A percentile compares a stretch with the other conserved stretches of the same genome.
phyloP scores from a whole-genome alignment of 345 rosid species.

The Brassica cretica region DNA sequence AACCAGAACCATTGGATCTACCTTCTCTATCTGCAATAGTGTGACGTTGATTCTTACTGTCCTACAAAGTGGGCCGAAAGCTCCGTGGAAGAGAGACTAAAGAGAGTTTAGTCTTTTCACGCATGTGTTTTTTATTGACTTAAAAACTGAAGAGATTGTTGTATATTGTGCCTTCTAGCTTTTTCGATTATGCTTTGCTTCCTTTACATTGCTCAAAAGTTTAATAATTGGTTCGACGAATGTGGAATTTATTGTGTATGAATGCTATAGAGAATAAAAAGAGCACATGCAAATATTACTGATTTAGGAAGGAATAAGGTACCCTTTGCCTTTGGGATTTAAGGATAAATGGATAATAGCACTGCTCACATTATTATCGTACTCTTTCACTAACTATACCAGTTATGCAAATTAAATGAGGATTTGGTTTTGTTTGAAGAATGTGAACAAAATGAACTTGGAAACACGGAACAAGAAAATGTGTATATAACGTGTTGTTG shows the following conservation, averaged over 20 bases:
- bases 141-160: constrained; percentile 18
- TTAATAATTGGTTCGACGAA: constrained; percentile 37
- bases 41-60: constrained; percentile 35
- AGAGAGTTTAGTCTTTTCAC: constrained; percentile 61
- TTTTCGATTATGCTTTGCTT: not conserved
- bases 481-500: constrained; percentile 6
- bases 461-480: constrained; percentile 17
- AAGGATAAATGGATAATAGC: constrained; percentile 27
- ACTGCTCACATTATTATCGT: constrained; percentile 15
- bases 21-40: constrained; percentile 27
- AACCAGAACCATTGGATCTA: constrained; percentile 20
- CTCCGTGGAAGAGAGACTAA: constrained; percentile 21
- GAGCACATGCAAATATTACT: constrained; percentile 30
- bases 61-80: constrained; percentile 34
- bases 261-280: constrained; percentile 20
- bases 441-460: constrained; percentile 17
- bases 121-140: constrained; percentile 43
- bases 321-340: constrained; percentile 9
- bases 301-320: constrained; percentile 33
- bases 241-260: constrained; percentile 4
- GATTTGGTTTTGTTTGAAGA: constrained; percentile 8
- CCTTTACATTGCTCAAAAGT: constrained; percentile 27
- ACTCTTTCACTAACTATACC: constrained; percentile 21
- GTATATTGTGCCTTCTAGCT: not conserved
- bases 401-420: constrained; percentile 1